A percentile compares a stretch with the other conserved stretches of the same genome.
phyloP scores from a whole-genome alignment of 2,329 filamentous ascomycete species.

The Immersiporthe knoxdaviesiana region DNA sequence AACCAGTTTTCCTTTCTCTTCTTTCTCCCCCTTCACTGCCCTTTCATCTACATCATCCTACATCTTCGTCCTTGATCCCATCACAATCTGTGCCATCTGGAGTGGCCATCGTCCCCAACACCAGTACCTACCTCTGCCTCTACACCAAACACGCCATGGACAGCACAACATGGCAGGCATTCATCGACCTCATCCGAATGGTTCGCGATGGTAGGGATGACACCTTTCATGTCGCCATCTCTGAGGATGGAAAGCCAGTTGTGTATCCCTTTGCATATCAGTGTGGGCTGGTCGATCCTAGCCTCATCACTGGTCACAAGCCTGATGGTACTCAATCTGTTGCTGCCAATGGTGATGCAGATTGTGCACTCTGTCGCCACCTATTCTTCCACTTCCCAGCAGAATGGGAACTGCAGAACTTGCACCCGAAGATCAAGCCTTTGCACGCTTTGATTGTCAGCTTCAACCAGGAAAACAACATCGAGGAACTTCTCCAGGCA shows the following conservation, averaged over 20 bases:
- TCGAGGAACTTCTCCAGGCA: neutral
- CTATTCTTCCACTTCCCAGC: neutral
- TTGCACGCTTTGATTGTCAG: neutral
- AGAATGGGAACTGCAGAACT: neutral
- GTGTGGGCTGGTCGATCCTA: neutral
- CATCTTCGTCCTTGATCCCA: neutral
- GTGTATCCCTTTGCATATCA: constrained; percentile 5
- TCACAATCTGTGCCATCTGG: neutral
- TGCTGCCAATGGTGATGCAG: neutral
- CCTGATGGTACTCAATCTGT: neutral
- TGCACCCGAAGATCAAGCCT: neutral
- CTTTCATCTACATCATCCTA: neutral
- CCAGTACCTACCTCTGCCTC: no score
- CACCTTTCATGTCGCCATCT: neutral
- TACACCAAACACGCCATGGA: neutral
- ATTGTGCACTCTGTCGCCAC: neutral
- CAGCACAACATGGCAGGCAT: neutral
- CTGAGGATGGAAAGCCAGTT: neutral
- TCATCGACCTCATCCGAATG: neutral
- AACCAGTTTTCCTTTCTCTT: neutral
- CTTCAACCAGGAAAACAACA: constrained; percentile 1
- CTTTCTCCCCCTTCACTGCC: neutral
- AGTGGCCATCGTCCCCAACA: neutral
- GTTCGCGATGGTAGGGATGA: neutral
- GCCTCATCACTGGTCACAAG: neutral